phyloP scores from a whole-genome alignment of 441 rosid genomes.

The Adansonia madagascariensis region DNA sequence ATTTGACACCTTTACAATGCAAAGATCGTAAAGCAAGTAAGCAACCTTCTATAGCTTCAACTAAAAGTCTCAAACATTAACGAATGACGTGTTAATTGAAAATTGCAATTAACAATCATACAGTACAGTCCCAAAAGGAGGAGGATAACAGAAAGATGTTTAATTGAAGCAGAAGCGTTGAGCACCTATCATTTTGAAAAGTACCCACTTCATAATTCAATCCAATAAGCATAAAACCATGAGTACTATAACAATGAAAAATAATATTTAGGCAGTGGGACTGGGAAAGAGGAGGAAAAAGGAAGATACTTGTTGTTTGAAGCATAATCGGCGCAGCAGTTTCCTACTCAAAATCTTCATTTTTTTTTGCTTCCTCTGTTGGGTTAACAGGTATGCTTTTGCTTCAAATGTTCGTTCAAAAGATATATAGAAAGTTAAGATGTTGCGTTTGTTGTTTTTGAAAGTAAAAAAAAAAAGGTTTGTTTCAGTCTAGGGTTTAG shows the following conservation, averaged over 20 bases:
- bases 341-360: constrained; percentile 54
- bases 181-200: constrained; percentile 3
- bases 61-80: neutral
- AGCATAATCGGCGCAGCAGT: constrained; percentile 44
- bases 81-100: neutral
- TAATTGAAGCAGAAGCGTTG: constrained; percentile 9
- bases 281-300: neutral
- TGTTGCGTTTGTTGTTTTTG: neutral
- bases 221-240: constrained; percentile 15
- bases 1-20: neutral
- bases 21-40: neutral
- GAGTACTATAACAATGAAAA: neutral
- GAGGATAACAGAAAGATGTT: constrained; percentile 9
- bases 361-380: constrained; percentile 22
- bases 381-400: neutral
- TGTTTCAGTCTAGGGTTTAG: constrained; percentile 16
- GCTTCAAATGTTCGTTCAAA: neutral
- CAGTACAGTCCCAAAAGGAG: neutral
- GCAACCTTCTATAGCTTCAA: neutral
- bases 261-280: neutral
- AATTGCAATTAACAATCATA: constrained; percentile 23
- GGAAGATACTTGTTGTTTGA: constrained; percentile 46
- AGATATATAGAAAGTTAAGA: neutral
- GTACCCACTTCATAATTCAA: constrained; percentile 24
- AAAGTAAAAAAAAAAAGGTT: neutral